Evolutionary conservation across 108 stramenopile species (phyloP).

Genomic region (Mayamaea pseudoterrestris): DNA sequence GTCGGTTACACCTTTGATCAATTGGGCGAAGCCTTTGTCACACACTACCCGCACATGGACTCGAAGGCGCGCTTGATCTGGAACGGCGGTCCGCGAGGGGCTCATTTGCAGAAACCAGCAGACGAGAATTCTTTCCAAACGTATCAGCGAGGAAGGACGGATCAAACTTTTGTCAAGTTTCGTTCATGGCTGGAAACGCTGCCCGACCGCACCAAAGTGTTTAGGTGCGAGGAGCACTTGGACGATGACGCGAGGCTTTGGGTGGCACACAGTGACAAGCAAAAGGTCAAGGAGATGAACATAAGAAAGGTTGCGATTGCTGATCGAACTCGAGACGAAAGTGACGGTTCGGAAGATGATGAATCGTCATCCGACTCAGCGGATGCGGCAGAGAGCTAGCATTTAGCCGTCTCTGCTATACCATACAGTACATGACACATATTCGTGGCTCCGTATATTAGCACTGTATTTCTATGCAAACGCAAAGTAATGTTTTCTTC

Average conservation of each 20-base stretch:
- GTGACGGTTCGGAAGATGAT: too few relatives aligned
- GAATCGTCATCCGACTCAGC: too few relatives aligned
- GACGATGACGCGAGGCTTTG: slow-evolving; percentile 67
- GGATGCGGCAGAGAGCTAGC: too few relatives aligned
- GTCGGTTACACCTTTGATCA: slow-evolving; percentile 49
- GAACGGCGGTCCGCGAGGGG: slow-evolving; percentile 45
- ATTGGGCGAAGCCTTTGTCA: slow-evolving; percentile 44
- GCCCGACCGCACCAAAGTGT: slow-evolving; percentile 27
- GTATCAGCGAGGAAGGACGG: slow-evolving; percentile 54
- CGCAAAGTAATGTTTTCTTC: too few relatives aligned
- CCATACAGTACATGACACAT: too few relatives aligned
- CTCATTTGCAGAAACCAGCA: background rate
- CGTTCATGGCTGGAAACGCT: slow-evolving; percentile 49
- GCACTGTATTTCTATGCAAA: too few relatives aligned
- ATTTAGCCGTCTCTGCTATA: too few relatives aligned
- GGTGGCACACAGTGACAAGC: slow-evolving; percentile 18
- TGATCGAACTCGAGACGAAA: too few relatives aligned
- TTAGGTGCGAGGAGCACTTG: slow-evolving; percentile 34
- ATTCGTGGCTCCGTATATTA: too few relatives aligned
- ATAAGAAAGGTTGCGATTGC: too few relatives aligned
- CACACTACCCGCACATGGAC: slow-evolving; percentile 78
- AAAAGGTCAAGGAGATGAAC: too few relatives aligned
- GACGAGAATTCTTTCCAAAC: background rate
- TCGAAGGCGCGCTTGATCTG: slow-evolving; percentile 42
- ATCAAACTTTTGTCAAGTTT: slow-evolving; percentile 59